Evolutionary conservation across 257 asterid species (phyloP).

Genomic region (Petrea volubilis): DNA sequence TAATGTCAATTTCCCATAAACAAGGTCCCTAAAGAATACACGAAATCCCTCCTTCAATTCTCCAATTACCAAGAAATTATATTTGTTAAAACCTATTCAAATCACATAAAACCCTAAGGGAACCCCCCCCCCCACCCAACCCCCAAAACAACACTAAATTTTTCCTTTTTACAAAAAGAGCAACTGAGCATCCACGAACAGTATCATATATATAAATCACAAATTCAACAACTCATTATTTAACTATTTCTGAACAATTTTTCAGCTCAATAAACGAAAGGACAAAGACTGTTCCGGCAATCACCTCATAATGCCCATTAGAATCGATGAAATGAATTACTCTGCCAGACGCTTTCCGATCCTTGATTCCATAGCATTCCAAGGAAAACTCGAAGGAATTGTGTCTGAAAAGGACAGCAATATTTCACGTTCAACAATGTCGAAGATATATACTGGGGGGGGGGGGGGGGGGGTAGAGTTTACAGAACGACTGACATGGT

Average conservation of each 20-base stretch:
- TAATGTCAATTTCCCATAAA: background rate
- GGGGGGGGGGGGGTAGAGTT: background rate
- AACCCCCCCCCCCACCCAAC: background rate
- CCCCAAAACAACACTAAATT: too few species aligned
- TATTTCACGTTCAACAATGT: background rate
- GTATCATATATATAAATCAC: background rate
- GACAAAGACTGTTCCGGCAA: background rate
- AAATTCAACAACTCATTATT: background rate
- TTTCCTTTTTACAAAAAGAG: too few species aligned
- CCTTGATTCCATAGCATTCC: conserved; percentile 62
- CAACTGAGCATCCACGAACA: background rate
- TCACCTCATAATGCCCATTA: conserved; percentile 57
- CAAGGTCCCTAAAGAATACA: background rate
- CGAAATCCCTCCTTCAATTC: background rate
- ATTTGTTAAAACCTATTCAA: background rate
- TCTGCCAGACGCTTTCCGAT: conserved; percentile 55
- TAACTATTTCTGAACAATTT: background rate
- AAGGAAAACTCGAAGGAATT: conserved; percentile 61
- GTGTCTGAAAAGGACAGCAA: conserved; percentile 44
- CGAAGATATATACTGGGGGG: background rate
- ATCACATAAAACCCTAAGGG: background rate
- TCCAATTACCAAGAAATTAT: background rate
- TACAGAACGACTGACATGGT: conserved; percentile 39
- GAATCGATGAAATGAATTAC: conserved; percentile 53
- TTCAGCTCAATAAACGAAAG: conserved; percentile 6